Percentiles rank a stretch among this genome's conserved stretches.
phyloP scores from a whole-genome alignment of 192 early-diverging fungal genomes.

The Phycomyces nitens region DNA sequence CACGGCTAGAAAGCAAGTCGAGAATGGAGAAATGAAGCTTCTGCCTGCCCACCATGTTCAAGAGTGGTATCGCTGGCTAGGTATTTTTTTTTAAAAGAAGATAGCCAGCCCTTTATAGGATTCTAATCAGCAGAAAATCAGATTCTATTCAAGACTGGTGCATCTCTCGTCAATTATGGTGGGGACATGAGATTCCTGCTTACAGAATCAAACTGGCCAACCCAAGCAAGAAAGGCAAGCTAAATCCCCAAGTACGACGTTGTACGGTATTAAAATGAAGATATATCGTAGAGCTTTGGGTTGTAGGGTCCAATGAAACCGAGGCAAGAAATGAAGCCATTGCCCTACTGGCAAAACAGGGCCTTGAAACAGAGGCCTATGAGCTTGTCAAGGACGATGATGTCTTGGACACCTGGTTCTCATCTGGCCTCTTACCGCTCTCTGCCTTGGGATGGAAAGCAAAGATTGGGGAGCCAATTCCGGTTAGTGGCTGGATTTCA shows the following conservation, averaged over 20 bases:
- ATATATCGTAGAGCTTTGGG: conserved; percentile 50
- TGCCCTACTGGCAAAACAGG: conserved; percentile 41
- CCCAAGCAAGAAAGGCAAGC: conserved; percentile 10
- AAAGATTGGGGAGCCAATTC: conserved; percentile 19
- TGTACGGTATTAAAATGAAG: not conserved
- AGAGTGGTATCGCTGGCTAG: conserved; percentile 89
- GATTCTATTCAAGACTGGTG: conserved; percentile 94
- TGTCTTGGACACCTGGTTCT: conserved; percentile 98
- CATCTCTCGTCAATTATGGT: conserved; percentile 96
- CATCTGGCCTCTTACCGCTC: conserved; percentile 88
- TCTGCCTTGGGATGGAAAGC: conserved; percentile 57
- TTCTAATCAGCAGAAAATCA: not conserved
- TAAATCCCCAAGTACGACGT: not conserved
- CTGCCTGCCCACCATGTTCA: conserved; percentile 70
- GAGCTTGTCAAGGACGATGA: conserved; percentile 75
- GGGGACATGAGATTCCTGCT: conserved; percentile 93
- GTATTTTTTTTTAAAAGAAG: conserved; percentile 33
- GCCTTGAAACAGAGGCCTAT: not conserved
- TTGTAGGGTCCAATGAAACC: conserved; percentile 52
- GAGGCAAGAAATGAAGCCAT: conserved; percentile 58
- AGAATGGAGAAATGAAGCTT: conserved; percentile 59
- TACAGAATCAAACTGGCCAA: conserved; percentile 70
- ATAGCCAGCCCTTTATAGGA: not conserved
- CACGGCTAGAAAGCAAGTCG: conserved; percentile 63
- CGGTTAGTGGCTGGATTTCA: conserved; percentile 17